These are phyloP conservation scores for Cercospora citrullina DNA, from an alignment of 2,329 filamentous ascomycete species.

Conservation along the genomic window DNA sequence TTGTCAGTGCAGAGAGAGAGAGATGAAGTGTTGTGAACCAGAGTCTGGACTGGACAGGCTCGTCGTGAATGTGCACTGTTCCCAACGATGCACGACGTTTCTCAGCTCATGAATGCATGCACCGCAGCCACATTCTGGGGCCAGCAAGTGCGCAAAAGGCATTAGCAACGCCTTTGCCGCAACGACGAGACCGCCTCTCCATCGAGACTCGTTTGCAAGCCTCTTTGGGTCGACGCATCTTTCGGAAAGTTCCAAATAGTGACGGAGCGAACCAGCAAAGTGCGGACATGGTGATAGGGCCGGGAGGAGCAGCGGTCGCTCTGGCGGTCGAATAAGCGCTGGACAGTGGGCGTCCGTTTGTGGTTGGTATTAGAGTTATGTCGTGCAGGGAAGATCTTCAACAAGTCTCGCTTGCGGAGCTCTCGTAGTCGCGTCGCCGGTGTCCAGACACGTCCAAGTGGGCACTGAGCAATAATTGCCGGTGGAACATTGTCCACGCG, in stretches of 20 bases:
- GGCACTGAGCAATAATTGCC: not conserved
- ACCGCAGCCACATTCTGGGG: not conserved
- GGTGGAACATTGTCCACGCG: slow-evolving; percentile 1
- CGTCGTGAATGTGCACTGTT: not conserved
- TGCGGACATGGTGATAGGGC: not conserved
- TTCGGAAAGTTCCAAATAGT: slow-evolving; percentile 1
- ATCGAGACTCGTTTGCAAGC: not conserved
- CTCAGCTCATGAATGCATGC: not conserved
- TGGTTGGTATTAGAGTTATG: slow-evolving; percentile 17
- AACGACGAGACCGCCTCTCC: not conserved
- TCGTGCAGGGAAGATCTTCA: slow-evolving; percentile 21
- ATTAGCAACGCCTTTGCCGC: not conserved
- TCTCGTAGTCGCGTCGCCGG: not conserved
- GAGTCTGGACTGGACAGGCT: not conserved
- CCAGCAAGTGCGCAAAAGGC: not conserved
- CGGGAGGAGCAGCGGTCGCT: not conserved
- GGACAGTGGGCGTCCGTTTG: not conserved
- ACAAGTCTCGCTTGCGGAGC: slow-evolving; percentile 17
- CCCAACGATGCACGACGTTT: not conserved
- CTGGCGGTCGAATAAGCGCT: not conserved
- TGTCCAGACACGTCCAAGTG: not conserved
- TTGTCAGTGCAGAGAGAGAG: not conserved
- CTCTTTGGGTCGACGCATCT: not conserved
- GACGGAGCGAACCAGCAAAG: not conserved
- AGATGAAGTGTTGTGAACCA: not conserved